phyloP scores from a whole-genome alignment of 148 eudicot genomes.

The Diospyros lotus region DNA sequence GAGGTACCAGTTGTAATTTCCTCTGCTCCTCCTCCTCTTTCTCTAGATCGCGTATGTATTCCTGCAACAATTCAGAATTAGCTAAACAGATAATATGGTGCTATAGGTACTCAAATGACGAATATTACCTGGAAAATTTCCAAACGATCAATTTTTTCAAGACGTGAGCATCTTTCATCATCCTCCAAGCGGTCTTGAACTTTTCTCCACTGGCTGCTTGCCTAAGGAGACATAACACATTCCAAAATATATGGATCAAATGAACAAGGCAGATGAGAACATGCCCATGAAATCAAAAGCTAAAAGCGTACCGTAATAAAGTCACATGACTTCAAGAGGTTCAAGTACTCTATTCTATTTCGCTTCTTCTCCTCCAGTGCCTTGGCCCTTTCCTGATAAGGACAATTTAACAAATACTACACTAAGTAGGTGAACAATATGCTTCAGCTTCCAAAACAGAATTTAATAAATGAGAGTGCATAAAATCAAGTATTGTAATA shows the following conservation, averaged over 20 bases:
- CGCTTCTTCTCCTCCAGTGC: conserved; percentile 77
- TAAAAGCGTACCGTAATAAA: conserved; percentile 63
- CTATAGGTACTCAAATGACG: neutral
- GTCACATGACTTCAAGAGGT: conserved; percentile 83
- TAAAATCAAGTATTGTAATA: neutral
- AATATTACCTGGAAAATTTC: conserved; percentile 77
- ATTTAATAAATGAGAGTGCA: neutral
- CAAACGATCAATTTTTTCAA: conserved; percentile 85
- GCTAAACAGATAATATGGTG: neutral
- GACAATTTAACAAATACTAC: neutral
- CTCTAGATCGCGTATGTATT: conserved; percentile 83
- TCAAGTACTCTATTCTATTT: conserved; percentile 59
- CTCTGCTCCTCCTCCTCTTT: conserved; percentile 91
- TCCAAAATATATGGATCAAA: conserved; percentile 1
- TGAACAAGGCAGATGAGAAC: neutral
- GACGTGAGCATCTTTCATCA: conserved; percentile 88
- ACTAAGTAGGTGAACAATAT: neutral
- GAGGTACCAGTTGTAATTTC: conserved; percentile 70
- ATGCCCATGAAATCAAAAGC: conserved; percentile 6
- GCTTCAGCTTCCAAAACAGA: neutral
- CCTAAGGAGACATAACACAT: conserved; percentile 34
- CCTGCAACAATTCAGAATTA: conserved; percentile 41
- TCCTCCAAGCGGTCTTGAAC: conserved; percentile 90
- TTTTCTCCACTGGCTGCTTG: conserved; percentile 96
- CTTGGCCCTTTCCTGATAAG: conserved; percentile 64